phyloP scores from a whole-genome alignment of 345 rosid genomes.

The Aethionema arabicum region DNA sequence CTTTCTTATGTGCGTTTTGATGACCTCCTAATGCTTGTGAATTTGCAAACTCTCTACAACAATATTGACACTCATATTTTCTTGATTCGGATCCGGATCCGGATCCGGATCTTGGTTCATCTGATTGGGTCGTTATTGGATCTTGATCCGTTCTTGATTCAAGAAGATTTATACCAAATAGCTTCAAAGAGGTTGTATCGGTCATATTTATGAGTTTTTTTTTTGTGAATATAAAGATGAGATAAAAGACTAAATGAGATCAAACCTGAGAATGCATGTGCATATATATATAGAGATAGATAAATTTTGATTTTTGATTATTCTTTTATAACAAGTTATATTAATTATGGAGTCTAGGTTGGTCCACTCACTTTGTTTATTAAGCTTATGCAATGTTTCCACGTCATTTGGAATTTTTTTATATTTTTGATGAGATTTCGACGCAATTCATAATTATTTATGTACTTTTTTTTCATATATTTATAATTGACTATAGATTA shows the following conservation, averaged over 20 bases:
- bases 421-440: conserved; percentile 16
- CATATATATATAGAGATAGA: conserved; percentile 36
- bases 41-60: conserved; percentile 85
- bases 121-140: conserved; percentile 19
- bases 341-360: conserved; percentile 35
- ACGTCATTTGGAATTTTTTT: conserved; percentile 17
- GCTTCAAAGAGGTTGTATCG: conserved; percentile 47
- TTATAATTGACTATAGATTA: background rate
- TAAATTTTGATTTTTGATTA: conserved; percentile 1
- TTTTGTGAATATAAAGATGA: conserved; percentile 31
- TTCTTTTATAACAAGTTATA: conserved; percentile 15
- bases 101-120: conserved; percentile 29
- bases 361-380: conserved; percentile 39
- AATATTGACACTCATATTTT: conserved; percentile 92
- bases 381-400: conserved; percentile 32
- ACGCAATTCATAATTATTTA: background rate
- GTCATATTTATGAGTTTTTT: conserved; percentile 20
- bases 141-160: conserved; percentile 28
- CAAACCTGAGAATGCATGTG: conserved; percentile 33
- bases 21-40: conserved; percentile 98
- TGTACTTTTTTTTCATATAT: too few species aligned
- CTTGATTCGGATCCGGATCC: conserved; percentile 41
- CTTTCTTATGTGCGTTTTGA: conserved; percentile 98
- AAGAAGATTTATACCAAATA: conserved; percentile 61
- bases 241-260: conserved; percentile 35